A percentile compares a stretch with the other conserved stretches of the same genome.
Conservation (phyloP, 371 early-diverging fungal species). For the Lichtheimia ramosa region DNA sequence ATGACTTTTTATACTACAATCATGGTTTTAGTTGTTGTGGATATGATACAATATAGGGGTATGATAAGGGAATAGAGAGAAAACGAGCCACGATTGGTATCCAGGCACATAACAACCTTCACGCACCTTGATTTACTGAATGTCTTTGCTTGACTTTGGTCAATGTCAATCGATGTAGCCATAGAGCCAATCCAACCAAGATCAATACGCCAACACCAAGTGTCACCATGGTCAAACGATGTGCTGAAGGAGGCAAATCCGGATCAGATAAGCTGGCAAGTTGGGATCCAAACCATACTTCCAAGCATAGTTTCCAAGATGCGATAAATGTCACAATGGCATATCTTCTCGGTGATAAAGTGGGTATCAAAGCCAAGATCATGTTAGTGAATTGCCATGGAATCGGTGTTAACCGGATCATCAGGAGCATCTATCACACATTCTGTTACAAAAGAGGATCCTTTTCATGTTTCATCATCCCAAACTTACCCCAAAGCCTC, state of each 20-base stretch:
- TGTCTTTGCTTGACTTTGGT: constrained; percentile 7
- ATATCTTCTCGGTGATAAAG: constrained; percentile 19
- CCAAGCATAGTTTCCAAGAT: constrained; percentile 29
- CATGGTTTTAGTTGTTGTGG: background rate
- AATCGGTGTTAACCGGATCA: constrained; percentile 39
- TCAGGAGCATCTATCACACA: constrained; percentile 24
- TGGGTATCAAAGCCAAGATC: constrained; percentile 25
- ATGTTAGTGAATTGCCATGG: constrained; percentile 38
- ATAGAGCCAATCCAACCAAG: constrained; percentile 18
- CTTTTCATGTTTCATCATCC: background rate
- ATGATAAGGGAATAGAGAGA: background rate
- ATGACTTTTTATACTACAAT: background rate
- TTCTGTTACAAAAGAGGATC: background rate
- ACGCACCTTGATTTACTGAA: no score
- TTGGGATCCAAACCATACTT: constrained; percentile 47
- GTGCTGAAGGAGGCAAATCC: constrained; percentile 37
- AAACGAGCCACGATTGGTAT: background rate
- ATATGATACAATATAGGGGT: background rate
- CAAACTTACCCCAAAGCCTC: constrained; percentile 32
- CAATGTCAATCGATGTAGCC: constrained; percentile 31
- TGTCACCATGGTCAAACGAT: constrained; percentile 33
- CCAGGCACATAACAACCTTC: no score
- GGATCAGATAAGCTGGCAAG: constrained; percentile 35
- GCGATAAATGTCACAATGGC: constrained; percentile 24
- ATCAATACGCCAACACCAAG: constrained; percentile 27